Base-by-base conservation (phyloP, 192 early-diverging fungal genomes). In the Gaertneriomyces semiglobifer region DNA sequence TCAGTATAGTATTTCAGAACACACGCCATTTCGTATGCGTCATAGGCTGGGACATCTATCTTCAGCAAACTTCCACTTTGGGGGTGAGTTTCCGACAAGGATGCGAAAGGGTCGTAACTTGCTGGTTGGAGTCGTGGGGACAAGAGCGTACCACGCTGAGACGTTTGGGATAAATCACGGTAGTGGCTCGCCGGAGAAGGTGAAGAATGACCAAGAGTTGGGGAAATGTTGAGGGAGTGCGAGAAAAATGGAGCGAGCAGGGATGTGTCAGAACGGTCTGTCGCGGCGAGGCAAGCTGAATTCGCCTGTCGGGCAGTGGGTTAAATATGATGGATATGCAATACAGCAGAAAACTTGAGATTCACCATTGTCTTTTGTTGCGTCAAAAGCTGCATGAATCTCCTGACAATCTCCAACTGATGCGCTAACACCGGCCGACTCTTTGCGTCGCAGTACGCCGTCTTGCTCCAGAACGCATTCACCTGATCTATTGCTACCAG, bases 401-500 rank as follows among this genome's bases (percentile, higher is more conserved):
- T 38, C 4, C 40, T n/a, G 16, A 66, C 44, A 33, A 39, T 50
- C 0, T 19, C 58, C 7, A 68, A 58, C 47, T 68, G 57, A 43
- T 68, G 25, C 6, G 58, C 66, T 44, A 46, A 46, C 16, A 68
- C 41, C 5, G 46, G 40, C 16, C 43, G 56, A 58, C 66, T 68
- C 19, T 60, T 45, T 4, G 58, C 25, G 58, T 68, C 58, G 48
- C 45, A 52, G 41, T 68, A 68, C 14, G 66, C 66, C 8, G 66
- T 68, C 20, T 44, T 68, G 46, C 58, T 44, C 39, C 60, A 68
- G 40, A 68, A 60, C 4, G 58, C 44, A 51, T 68, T 68, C 18
- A 60, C 38, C 58, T 68, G 66, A 51, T 68, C 66, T 8, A 68
- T 48, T 9, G 66, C 66, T 38, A 68, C 4, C 16, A 68, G 58